phyloP scores from a whole-genome alignment of 441 rosid species.

The Euphorbia celastroides region DNA sequence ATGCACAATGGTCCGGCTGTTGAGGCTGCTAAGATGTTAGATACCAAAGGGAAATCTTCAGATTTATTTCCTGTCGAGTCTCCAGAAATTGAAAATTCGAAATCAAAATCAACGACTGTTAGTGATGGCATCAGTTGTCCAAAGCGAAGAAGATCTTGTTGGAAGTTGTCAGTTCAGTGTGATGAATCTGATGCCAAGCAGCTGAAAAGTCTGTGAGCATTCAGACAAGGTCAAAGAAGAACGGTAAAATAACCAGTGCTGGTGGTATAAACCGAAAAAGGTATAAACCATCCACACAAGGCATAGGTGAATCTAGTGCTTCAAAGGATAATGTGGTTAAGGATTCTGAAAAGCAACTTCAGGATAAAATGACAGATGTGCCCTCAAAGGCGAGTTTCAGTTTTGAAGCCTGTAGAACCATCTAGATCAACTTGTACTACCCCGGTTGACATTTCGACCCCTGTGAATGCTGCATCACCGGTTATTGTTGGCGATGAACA shows the following conservation, averaged over 20 bases:
- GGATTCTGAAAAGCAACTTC: conserved; percentile 12
- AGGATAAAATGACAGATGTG: conserved; percentile 15
- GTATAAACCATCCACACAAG: conserved; percentile 13
- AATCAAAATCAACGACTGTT: conserved; percentile 21
- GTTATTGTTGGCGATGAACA: conserved; percentile 56
- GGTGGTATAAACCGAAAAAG: conserved; percentile 29
- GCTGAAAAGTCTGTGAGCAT: conserved; percentile 11
- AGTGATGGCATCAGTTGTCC: conserved; percentile 42
- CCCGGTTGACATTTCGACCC: conserved; percentile 25
- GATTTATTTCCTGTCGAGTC: conserved; percentile 8
- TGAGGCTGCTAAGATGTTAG: conserved; percentile 21
- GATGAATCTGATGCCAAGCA: conserved; percentile 22
- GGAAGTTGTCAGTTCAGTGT: conserved; percentile 27
- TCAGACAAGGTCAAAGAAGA: conserved; percentile 26
- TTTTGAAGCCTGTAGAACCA: conserved; percentile 17
- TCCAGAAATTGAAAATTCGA: conserved; percentile 17
- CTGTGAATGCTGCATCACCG: conserved; percentile 47
- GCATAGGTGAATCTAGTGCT: conserved; percentile 14
- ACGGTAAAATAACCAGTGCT: conserved; percentile 13
- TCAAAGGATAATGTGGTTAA: conserved; percentile 6
- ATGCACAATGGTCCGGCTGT: conserved; percentile 5
- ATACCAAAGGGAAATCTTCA: conserved; percentile 21
- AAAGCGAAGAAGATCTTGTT: conserved; percentile 50
- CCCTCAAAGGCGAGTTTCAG: conserved; percentile 15
- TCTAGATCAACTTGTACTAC: conserved; percentile 23